Evolutionary conservation across 768 basidiomycete species (phyloP), one percentile per base, ranked within the genome.

Genomic region (Collybia nuda): DNA sequence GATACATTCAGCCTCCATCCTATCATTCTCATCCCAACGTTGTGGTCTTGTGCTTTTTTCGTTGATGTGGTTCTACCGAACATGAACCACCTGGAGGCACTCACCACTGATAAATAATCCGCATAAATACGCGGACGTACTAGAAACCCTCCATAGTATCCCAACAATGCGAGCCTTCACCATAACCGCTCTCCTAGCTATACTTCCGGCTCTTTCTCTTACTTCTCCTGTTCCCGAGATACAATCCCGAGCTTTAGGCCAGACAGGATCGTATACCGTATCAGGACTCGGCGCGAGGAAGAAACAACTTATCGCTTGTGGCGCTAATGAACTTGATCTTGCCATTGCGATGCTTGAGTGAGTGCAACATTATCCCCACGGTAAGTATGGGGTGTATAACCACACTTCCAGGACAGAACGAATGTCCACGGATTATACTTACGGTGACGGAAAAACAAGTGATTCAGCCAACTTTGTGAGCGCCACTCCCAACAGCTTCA

Each of bases 301-400:
- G 46, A 48, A 53, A 40, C 52, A 53, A 24, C 52, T 53, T 39
- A 48, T 40, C 38, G 46, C 46, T 8, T 53, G 52, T 32, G 52
- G 52, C n/a, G 52, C 52, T 9, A 29, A 40, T 17, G 36, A 48
- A 18, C 52, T 53, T 17, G 52, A 53, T 28, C 18, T 53, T 39
- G 52, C 47, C 19, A 53, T 53, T 32, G 52, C 52, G 3, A 53
- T 53, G 52, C 35, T 53, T 14, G 52, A 53, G 52, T 48, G 23
- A 47, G 52, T 32, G 12, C 23, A 19, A 19, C 17, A 11, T 37
- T 3, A 23, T 38, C 8, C 12, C 8, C 23, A 3, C 18, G 11
- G 35, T 28, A 14, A 12, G 26, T 5, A 24, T 24, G 21, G 24
- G 24, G 14, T 21, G 2, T 2, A 21, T 9, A 17, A 23, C 37